Evolutionary conservation across 768 basidiomycete species (phyloP), one percentile per base, ranked within the genome.

Genomic region (Tephrocybe sp.): DNA sequence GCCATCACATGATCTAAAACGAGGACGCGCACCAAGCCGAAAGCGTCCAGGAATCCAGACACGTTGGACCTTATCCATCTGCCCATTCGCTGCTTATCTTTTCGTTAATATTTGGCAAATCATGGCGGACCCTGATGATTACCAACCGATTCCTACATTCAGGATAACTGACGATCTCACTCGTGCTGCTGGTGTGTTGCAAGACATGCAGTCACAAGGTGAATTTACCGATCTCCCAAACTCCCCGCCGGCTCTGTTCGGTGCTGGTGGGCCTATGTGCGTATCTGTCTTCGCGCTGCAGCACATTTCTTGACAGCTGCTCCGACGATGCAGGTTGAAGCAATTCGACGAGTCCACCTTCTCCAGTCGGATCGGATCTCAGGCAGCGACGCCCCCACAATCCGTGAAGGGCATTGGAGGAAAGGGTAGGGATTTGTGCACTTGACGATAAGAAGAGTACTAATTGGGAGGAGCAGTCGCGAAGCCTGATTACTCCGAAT

Each of bases 401-500:
- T 85, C 90, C 9, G 92, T 94, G 2, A 89, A 89, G 51, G 92
- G 92, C 12, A 94, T 94, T 51, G 92, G 92, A 28, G 85, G 83
- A 56, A 94, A 92, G 77, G 92, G 92, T 90, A 56, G 42, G 66
- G 59, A n/a, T 5, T 27, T 15, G 27, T 42, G 39, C 21, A 34
- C 32, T 36, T 44, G 21, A 26, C 19, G 15, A 28, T 12, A 47
- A 27, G 22, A 48, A 7, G 25, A 51, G 35, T 44, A 12, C 41
- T 34, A 52, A 47, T 45, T 49, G 30, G 16, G 16, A 31, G 46
- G 31, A 38, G 37, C 56, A 94, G 92, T 96, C 39, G 88, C 90
- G 46, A 98, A 96, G 67, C 97, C 97, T 5, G 97, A 99, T 63
- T 98, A 98, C 60, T 97, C 94, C 3, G 95, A 98, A 64, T 92